Conservation (phyloP, 306 rosid species). For the Gynostemma pentaphyllum region DNA sequence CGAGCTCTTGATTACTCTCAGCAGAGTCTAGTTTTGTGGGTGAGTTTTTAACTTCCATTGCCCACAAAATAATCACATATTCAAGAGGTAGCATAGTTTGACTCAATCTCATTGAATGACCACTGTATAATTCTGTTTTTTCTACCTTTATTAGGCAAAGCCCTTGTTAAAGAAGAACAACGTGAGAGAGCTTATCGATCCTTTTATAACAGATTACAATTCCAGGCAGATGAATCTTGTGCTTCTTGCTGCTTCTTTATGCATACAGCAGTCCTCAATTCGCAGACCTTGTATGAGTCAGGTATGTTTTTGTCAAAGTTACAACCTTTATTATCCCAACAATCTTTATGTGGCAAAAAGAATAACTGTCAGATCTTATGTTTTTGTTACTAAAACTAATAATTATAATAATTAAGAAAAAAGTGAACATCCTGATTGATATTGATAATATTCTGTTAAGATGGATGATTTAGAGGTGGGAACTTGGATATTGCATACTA, state of each 20-base stretch:
- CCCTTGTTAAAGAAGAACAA: constrained; percentile 70
- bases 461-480: background rate
- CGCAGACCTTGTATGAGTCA: constrained; percentile 74
- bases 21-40: constrained; percentile 97
- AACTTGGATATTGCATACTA: background rate
- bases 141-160: constrained; percentile 44
- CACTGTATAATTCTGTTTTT: background rate
- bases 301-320: constrained; percentile 26
- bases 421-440: no score
- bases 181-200: constrained; percentile 47
- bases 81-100: background rate
- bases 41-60: constrained; percentile 14
- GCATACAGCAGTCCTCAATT: constrained; percentile 74
- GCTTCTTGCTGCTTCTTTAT: constrained; percentile 67
- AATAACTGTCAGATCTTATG: background rate
- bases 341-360: background rate
- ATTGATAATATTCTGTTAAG: no score
- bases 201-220: constrained; percentile 43
- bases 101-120: background rate
- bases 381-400: background rate
- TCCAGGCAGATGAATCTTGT: constrained; percentile 42
- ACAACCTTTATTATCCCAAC: background rate
- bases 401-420: background rate
- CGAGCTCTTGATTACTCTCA: constrained; percentile 91
- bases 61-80: background rate